Evolutionary conservation across 345 rosid species (phyloP), one percentile per base, ranked within the genome.

Genomic region (Aquilaria yunnanensis): DNA sequence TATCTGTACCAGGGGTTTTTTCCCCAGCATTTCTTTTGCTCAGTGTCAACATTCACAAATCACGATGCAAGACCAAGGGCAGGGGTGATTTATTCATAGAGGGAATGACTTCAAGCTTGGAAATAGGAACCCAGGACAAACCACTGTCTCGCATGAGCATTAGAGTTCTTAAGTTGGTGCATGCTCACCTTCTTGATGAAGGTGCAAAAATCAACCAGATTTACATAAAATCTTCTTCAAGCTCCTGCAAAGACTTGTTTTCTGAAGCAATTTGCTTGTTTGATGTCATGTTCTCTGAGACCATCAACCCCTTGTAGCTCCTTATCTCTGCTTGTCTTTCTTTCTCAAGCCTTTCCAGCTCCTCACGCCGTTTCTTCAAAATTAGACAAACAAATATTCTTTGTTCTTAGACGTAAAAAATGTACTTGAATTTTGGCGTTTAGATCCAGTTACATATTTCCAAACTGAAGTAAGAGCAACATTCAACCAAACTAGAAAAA

Each of bases 281-380:
- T 13, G 96, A 90, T 60, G 96, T 90, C 97, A 94, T 94, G 34
- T 90, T 94, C 7, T 94, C 97, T 16, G 95, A 65, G 30, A 94
- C 96, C 99, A 94, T 94, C 81, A 94, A 60, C 14, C 95, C 92
- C 70, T 90, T 94, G 89, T 90, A 94, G 89, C 97, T 94, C 78
- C 96, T 80, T 74, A 86, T 63, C 76, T 94, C 97, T 54, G 90
- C 85, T 61, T 90, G 99, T 67, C 80, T 86, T 72, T 90, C 99
- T 78, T 88, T 94, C 71, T 90, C 99, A 59, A 90, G 80, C 83
- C 85, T 88, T 0, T 85, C 92, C 78, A 90, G 75, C 31, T 90
- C 99, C 69, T 90, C 99, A 2, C 86, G 92, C 12, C 90, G 86
- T 78, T 94, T 90, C 99, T 94, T 84, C 73, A 64, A 67, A 54